phyloP scores from a whole-genome alignment of 306 rosid genomes.

The Medicago ruthenica region DNA sequence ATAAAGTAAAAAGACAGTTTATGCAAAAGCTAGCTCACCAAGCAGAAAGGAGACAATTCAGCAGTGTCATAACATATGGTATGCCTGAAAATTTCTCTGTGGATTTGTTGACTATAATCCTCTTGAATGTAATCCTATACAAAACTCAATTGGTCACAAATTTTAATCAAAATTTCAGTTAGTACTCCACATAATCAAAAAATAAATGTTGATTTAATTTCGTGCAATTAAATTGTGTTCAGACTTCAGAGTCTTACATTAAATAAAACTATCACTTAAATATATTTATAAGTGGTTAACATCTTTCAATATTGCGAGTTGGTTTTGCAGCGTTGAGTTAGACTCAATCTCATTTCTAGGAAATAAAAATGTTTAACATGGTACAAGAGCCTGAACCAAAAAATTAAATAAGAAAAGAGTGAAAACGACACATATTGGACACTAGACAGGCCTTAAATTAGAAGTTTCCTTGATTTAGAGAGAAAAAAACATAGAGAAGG shows the following conservation, averaged over 20 bases:
- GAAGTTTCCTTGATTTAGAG: background rate
- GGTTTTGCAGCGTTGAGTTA: background rate
- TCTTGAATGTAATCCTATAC: slow-evolving; percentile 81
- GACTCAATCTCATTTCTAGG: background rate
- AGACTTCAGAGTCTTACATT: background rate
- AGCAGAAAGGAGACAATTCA: slow-evolving; percentile 88
- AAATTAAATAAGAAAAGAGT: too few species aligned
- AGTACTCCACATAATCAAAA: background rate
- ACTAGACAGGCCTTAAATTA: background rate
- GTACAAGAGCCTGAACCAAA: background rate
- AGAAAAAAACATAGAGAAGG: background rate
- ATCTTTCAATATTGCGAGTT: too few species aligned
- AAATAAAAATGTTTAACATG: background rate
- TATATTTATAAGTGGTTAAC: too few species aligned
- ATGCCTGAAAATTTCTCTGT: slow-evolving; percentile 90
- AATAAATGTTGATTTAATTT: background rate
- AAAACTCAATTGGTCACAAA: slow-evolving; percentile 8
- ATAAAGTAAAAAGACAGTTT: slow-evolving; percentile 5
- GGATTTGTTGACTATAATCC: slow-evolving; percentile 59
- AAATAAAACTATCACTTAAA: too few species aligned
- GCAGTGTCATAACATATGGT: slow-evolving; percentile 89
- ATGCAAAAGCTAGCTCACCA: slow-evolving; percentile 54
- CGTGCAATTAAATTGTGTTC: background rate
- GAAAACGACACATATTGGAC: background rate
- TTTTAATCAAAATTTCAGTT: background rate